Conservation (phyloP, 1,284 basidiomycete genomes). For the Dichomitus squalens region DNA sequence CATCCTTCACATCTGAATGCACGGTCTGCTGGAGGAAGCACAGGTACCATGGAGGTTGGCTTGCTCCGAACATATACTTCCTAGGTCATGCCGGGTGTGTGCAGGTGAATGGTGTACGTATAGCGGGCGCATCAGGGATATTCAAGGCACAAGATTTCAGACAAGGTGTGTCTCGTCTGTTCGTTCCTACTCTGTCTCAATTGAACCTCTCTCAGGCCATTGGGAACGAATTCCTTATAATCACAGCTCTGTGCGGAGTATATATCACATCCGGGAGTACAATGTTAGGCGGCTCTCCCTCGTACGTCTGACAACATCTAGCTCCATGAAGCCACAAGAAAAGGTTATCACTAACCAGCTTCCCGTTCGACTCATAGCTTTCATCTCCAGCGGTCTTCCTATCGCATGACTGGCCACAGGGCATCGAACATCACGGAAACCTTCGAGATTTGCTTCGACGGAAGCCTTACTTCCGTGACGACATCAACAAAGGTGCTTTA, state of each 20-base stretch:
- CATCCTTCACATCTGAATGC: not conserved
- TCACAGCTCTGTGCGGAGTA: conserved; percentile 71
- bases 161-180: conserved; percentile 52
- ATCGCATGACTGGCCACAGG: conserved; percentile 96
- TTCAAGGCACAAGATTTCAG: conserved; percentile 84
- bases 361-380: conserved; percentile 43
- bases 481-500: conserved; percentile 72
- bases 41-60: conserved; percentile 93
- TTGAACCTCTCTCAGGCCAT: conserved; percentile 50
- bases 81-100: conserved; percentile 92
- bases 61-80: conserved; percentile 97
- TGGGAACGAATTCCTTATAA: conserved; percentile 76
- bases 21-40: not conserved
- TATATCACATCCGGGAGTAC: conserved; percentile 92
- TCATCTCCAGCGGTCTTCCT: conserved; percentile 76
- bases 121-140: conserved; percentile 92
- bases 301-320: conserved; percentile 44
- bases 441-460: conserved; percentile 63
- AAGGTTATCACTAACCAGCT: not conserved
- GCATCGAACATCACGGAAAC: conserved; percentile 86
- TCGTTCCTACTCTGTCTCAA: not conserved
- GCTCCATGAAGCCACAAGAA: not conserved
- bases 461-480: conserved; percentile 84
- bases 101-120: conserved; percentile 82
- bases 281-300: conserved; percentile 82